Evolutionary conservation across 805 yeast species (phyloP).

Genomic region (Yarrowia phangngaensis): DNA sequence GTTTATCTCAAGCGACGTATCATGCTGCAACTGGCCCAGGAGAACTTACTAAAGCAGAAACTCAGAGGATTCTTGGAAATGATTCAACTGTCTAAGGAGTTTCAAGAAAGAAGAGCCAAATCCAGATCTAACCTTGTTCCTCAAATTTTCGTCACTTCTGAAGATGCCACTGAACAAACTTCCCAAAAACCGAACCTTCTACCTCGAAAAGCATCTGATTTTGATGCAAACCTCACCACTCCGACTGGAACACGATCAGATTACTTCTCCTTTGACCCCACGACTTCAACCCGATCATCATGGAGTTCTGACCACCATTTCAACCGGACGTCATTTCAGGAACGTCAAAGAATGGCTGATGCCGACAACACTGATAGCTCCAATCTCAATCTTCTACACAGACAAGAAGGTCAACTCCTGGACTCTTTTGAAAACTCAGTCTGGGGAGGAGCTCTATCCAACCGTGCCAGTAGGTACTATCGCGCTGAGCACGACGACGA

Average conservation of each 20-base stretch:
- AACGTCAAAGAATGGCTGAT: constrained; percentile 1
- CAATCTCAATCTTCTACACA: constrained; percentile 7
- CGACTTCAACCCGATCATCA: too few species aligned
- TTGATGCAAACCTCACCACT: too few species aligned
- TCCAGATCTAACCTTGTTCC: constrained; percentile 13
- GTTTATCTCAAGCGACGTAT: constrained; percentile 37
- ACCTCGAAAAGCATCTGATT: too few species aligned
- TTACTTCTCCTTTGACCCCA: too few species aligned
- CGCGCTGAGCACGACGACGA: constrained; percentile 17
- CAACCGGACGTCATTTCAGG: constrained; percentile 3
- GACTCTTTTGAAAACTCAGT: constrained; percentile 27
- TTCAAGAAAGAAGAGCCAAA: constrained; percentile 2
- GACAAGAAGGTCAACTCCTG: constrained; percentile 15
- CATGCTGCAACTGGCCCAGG: constrained; percentile 34
- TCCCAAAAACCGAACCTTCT: too few species aligned
- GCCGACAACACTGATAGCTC: neutral
- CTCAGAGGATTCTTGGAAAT: constrained; percentile 31
- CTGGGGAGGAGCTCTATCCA: constrained; percentile 33
- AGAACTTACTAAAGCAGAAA: constrained; percentile 30
- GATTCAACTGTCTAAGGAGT: constrained; percentile 26
- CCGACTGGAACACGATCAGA: too few species aligned
- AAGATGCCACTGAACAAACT: neutral
- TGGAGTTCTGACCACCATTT: too few species aligned
- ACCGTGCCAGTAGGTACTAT: constrained; percentile 30
- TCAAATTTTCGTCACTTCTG: constrained; percentile 1